These are phyloP conservation scores for Cordyceps fumosorosea DNA, from an alignment of 2,329 filamentous ascomycete species.

Conservation along the genomic window DNA sequence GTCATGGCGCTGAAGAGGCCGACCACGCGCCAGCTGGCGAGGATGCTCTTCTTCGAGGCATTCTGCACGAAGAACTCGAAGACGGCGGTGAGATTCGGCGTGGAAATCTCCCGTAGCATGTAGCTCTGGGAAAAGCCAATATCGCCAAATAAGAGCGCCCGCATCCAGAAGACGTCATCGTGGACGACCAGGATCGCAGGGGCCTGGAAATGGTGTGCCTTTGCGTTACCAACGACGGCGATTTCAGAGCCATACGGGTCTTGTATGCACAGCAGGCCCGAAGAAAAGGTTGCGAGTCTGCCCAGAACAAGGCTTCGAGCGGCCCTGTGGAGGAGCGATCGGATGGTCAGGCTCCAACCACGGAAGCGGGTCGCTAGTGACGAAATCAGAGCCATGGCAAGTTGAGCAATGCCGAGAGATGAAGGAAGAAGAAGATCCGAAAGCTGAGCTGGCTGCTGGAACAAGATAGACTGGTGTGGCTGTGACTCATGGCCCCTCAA, in stretches of 20 bases:
- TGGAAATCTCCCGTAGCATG: constrained; percentile 65
- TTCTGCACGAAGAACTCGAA: constrained; percentile 70
- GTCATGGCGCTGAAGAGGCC: constrained; percentile 52
- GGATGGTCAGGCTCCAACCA: not conserved
- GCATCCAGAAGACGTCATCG: constrained; percentile 63
- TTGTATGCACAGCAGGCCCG: not conserved
- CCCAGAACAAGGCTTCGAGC: not conserved
- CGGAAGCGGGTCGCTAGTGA: not conserved
- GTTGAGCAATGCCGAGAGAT: not conserved
- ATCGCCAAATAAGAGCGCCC: constrained; percentile 61
- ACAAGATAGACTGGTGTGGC: not conserved
- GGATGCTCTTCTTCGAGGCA: constrained; percentile 54
- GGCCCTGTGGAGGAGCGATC: not conserved
- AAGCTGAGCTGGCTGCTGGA: not conserved
- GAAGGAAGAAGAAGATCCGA: not conserved
- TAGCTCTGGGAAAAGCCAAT: constrained; percentile 71
- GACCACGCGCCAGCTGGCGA: constrained; percentile 45
- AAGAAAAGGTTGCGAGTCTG: not conserved
- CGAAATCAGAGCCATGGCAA: not conserved
- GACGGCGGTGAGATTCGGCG: constrained; percentile 58
- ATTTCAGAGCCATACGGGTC: not conserved
- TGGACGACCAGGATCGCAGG: constrained; percentile 43
- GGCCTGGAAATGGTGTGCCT: not conserved
- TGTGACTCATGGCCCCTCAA: not conserved
- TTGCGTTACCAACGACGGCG: not conserved